Conservation (phyloP, 495 filamentous ascomycete genomes). For the Sordaria brevicollis region DNA sequence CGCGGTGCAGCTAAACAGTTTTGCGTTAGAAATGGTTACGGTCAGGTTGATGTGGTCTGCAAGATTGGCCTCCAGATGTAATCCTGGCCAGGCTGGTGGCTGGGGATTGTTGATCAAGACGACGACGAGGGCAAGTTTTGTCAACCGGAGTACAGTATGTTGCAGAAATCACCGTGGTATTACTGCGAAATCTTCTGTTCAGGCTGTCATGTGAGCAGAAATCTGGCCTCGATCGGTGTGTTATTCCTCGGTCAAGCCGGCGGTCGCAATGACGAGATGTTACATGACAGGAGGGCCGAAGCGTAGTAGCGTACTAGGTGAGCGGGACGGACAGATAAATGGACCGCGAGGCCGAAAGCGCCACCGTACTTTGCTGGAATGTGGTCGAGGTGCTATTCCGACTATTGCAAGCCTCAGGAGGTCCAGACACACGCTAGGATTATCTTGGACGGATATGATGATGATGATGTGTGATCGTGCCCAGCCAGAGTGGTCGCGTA, state of each 20-base stretch:
- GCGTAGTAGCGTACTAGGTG: background rate
- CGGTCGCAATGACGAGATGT: background rate
- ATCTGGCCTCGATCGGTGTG: background rate
- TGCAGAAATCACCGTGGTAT: background rate
- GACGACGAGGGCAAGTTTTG: background rate
- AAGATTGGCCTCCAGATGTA: background rate
- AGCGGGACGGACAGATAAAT: background rate
- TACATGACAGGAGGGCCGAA: background rate
- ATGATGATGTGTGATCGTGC: background rate
- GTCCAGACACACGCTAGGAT: background rate
- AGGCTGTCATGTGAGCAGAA: background rate
- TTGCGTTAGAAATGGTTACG: slow-evolving; percentile 3
- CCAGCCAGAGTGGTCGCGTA: background rate
- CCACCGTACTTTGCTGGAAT: background rate
- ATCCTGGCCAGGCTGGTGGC: slow-evolving; percentile 6
- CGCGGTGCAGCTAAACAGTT: slow-evolving; percentile 20
- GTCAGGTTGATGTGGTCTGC: background rate
- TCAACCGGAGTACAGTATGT: background rate
- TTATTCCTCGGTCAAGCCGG: background rate
- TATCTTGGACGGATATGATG: background rate
- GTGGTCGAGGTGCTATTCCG: background rate
- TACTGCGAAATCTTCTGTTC: background rate
- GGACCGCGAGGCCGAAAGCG: background rate
- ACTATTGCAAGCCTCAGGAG: background rate
- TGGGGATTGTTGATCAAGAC: slow-evolving; percentile 1